phyloP scores from a whole-genome alignment of 129 eudicot genomes.

The Calendula officinalis region DNA sequence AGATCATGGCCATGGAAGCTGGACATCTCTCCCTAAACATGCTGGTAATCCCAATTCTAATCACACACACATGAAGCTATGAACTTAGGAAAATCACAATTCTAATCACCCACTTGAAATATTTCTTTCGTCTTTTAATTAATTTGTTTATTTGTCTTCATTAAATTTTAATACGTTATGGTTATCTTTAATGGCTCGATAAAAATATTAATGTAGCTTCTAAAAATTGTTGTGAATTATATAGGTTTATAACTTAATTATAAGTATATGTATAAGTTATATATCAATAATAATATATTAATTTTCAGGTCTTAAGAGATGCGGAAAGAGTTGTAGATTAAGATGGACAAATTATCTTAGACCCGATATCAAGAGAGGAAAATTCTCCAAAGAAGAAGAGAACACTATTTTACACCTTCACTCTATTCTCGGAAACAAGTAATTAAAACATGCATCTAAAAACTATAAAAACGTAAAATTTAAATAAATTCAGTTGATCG shows the following conservation, averaged over 20 bases:
- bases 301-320: conserved; percentile 43
- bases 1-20: conserved; percentile 51
- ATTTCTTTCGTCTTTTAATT: no score
- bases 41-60: conserved; percentile 39
- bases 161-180: no score
- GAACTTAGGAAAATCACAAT: no score
- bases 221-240: background rate
- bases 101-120: no score
- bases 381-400: conserved; percentile 50
- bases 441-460: conserved; percentile 16
- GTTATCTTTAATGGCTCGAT: no score
- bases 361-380: conserved; percentile 53
- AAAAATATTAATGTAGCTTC: background rate
- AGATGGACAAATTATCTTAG: conserved; percentile 59
- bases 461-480: background rate
- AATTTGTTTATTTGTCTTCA: no score
- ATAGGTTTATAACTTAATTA: background rate
- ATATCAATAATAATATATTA: background rate
- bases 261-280: background rate
- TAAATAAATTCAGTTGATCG: background rate
- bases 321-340: conserved; percentile 53
- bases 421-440: conserved; percentile 53
- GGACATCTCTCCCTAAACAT: conserved; percentile 53
- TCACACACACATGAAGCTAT: no score
- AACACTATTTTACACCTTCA: conserved; percentile 43